Percentiles rank a stretch among this genome's conserved stretches.
Evolutionary conservation across 176 grass and related monocot genomes (phyloP).

Genomic region (Bothriochloa decipiens): DNA sequence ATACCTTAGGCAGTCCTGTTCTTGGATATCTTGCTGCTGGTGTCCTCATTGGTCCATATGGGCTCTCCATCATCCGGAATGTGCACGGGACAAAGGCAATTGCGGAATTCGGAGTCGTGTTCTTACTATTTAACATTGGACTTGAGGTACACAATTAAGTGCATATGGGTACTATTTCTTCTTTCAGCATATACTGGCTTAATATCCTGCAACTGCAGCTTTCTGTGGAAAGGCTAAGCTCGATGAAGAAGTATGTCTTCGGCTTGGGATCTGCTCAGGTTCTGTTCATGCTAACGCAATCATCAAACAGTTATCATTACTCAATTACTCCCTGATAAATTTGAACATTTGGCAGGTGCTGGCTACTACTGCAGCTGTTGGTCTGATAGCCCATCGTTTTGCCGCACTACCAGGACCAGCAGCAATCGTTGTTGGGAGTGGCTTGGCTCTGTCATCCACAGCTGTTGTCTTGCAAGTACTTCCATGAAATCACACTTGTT

Average conservation of each 20-base stretch:
- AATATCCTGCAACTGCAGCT: conserved; percentile 60
- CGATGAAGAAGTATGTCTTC: conserved; percentile 99
- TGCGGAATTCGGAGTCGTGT: conserved; percentile 99
- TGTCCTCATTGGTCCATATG: conserved; percentile 94
- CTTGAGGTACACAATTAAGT: conserved; percentile 81
- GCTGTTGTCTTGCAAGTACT: conserved; percentile 97
- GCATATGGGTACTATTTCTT: conserved; percentile 31
- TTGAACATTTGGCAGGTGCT: conserved; percentile 61
- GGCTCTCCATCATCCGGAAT: conserved; percentile 89
- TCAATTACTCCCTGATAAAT: conserved; percentile 37
- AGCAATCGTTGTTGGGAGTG: conserved; percentile 92
- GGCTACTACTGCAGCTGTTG: conserved; percentile 81
- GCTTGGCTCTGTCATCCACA: conserved; percentile 94
- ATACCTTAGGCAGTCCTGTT: conserved; percentile 84
- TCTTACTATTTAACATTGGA: conserved; percentile 99
- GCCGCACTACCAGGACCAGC: conserved; percentile 71
- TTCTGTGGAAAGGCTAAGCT: conserved; percentile 97
- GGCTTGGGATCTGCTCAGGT: conserved; percentile 97
- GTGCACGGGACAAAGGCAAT: conserved; percentile 98
- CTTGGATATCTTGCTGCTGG: conserved; percentile 97
- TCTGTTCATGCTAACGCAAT: conserved; percentile 31
- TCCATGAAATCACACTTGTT: conserved; percentile 15
- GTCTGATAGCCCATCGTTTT: conserved; percentile 75
- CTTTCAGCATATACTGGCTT: conserved; percentile 28
- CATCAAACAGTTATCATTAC: conserved; percentile 38